Conservation (phyloP, 495 filamentous ascomycete species). For the Ascobolus immersus region DNA sequence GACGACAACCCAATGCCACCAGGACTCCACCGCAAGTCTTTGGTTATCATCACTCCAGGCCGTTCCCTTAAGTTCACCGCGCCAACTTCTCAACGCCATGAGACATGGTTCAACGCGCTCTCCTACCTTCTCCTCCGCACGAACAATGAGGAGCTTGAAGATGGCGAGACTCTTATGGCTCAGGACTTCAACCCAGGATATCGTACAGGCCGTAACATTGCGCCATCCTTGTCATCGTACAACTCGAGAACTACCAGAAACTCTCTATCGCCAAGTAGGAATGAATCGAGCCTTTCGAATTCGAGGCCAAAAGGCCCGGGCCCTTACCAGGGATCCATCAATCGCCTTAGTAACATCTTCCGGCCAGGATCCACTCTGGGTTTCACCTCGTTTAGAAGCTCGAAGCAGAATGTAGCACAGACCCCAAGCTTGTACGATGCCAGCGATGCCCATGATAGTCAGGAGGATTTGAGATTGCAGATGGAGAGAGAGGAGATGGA, state of each 20-base stretch:
- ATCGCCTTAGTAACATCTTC: constrained; percentile 19
- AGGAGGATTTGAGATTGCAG: constrained; percentile 50
- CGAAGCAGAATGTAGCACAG: constrained; percentile 10
- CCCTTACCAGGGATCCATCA: constrained; percentile 16
- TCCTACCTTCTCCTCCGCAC: constrained; percentile 73
- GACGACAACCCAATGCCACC: constrained; percentile 93
- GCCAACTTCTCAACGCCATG: constrained; percentile 73
- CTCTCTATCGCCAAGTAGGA: constrained; percentile 22
- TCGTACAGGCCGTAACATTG: constrained; percentile 26
- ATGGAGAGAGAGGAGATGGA: constrained; percentile 52
- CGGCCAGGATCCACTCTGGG: constrained; percentile 13
- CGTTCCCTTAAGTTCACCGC: constrained; percentile 80
- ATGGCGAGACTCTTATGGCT: constrained; percentile 24
- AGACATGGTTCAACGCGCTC: constrained; percentile 82
- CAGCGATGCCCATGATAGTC: constrained; percentile 45
- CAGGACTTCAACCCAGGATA: constrained; percentile 66
- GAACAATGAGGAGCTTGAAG: constrained; percentile 39
- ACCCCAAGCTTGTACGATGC: constrained; percentile 37
- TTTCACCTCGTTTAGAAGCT: constrained; percentile 24
- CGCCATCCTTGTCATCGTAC: constrained; percentile 59
- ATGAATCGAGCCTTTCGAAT: constrained; percentile 13
- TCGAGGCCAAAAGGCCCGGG: constrained; percentile 19
- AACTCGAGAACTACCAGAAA: constrained; percentile 44
- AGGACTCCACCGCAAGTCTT: constrained; percentile 74
- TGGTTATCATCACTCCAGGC: constrained; percentile 73